Conservation (phyloP, 1,139 yeast genomes). For the Magnusiomyces magnusii region DNA sequence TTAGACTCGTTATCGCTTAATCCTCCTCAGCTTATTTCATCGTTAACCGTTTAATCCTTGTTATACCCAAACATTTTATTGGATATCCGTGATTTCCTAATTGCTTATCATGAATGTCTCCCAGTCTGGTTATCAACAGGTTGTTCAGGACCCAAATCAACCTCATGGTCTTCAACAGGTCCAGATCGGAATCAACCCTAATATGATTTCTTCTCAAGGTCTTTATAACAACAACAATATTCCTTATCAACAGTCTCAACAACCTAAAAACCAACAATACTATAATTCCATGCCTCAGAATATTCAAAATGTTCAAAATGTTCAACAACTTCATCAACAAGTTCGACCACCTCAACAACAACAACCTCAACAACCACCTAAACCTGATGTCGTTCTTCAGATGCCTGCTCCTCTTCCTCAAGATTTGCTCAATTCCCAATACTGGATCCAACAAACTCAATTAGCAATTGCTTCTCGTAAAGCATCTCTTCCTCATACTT, state of each 20-base stretch:
- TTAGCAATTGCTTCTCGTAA: slow-evolving; percentile 72
- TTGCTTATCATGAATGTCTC: slow-evolving; percentile 1
- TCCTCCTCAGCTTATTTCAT: no score
- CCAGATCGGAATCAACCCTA: background rate
- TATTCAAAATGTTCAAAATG: slow-evolving; percentile 11
- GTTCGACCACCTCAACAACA: slow-evolving; percentile 7
- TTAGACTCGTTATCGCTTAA: no score
- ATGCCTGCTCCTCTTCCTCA: slow-evolving; percentile 12
- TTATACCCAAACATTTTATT: background rate
- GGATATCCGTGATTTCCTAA: background rate
- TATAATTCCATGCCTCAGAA: background rate
- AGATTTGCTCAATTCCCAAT: slow-evolving; percentile 42
- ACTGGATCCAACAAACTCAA: slow-evolving; percentile 87
- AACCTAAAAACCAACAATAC: background rate
- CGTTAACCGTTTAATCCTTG: background rate
- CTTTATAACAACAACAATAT: slow-evolving; percentile 6
- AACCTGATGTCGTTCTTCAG: slow-evolving; percentile 7
- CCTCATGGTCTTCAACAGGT: background rate
- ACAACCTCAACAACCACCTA: slow-evolving; percentile 20
- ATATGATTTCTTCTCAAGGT: background rate
- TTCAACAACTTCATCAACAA: slow-evolving; percentile 29
- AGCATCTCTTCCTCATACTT: slow-evolving; percentile 69
- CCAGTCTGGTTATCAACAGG: background rate
- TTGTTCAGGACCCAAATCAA: background rate
- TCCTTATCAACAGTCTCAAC: slow-evolving; percentile 1